Evolutionary conservation across 2,329 filamentous ascomycete species (phyloP), one percentile per base, ranked within the genome.

Genomic region (Xylariaceae sp.): DNA sequence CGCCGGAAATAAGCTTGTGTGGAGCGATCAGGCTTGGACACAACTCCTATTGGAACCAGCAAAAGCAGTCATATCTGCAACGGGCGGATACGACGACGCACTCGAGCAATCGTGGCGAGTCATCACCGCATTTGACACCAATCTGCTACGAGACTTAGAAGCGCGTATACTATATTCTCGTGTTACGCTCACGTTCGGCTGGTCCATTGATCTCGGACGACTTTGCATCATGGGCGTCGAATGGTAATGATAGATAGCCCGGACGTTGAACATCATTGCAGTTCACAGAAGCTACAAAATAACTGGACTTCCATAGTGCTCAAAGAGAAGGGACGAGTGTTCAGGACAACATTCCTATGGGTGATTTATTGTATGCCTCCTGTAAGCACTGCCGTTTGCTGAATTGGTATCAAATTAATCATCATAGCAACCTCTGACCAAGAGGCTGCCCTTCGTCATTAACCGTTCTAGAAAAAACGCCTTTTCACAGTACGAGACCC

Each of bases 161-260:
- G 76, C 80, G 62, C 72, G 79, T 3, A 65, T 85, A 52, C 56
- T 80, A 11, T 84, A 80, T 62, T 70, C 81, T 53, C 75, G 82
- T 13, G 65, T 84, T 7, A 83, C 78, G 13, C 63, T 86, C 65
- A 75, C 79, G 4, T 83, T 87, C 67, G 83, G 80, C 1, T 81
- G 83, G 79, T 75, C 74, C 15, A 69, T 74, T 17, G 57, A 72
- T 60, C 64, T 75, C 23, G 73, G 72, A 44, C 73, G 72, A 57
- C 61, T 79, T 5, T 76, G 72, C 58, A 70, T 79, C 34, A 65
- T 81, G 51, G 75, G 76, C 9, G 74, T 77, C 37, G 75, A 75
- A 53, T 74, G 71, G 68, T 78, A 67, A 74, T 10, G 42, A 3
- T 44, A 2, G 5, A 7, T n/a, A 39, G 18, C 30, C 13, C 11